Percentiles rank a stretch among this genome's conserved stretches.
Evolutionary conservation across 2,329 filamentous ascomycete species (phyloP).

Genomic region (Neoascochyta sp.): DNA sequence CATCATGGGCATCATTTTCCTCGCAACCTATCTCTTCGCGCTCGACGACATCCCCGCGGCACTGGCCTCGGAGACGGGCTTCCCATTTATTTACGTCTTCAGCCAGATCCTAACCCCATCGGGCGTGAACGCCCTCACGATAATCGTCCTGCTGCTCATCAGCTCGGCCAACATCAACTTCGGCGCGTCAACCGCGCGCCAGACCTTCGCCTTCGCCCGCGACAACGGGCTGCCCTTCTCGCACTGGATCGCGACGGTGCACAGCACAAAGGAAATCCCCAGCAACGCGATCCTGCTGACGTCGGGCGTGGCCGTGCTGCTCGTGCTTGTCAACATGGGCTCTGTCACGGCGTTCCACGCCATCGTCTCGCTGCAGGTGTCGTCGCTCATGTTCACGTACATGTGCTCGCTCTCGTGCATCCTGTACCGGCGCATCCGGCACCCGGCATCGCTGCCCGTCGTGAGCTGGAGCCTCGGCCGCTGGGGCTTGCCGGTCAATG

Average conservation of each 20-base stretch:
- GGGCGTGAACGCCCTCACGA: slow-evolving; percentile 20
- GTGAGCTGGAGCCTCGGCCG: slow-evolving; percentile 38
- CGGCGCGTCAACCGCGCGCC: slow-evolving; percentile 22
- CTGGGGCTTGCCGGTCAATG: slow-evolving; percentile 35
- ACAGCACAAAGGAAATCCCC: slow-evolving; percentile 23
- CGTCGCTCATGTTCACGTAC: slow-evolving; percentile 25
- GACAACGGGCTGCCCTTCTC: slow-evolving; percentile 18
- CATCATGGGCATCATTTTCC: slow-evolving; percentile 26
- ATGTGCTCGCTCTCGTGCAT: slow-evolving; percentile 24
- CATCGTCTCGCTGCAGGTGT: slow-evolving; percentile 31
- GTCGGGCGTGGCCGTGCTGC: slow-evolving; percentile 13
- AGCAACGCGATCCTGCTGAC: slow-evolving; percentile 35
- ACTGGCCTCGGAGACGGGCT: slow-evolving; percentile 29
- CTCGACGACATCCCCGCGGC: slow-evolving; percentile 27
- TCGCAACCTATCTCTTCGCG: slow-evolving; percentile 40
- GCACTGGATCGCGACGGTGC: slow-evolving; percentile 12
- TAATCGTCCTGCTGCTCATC: slow-evolving; percentile 19
- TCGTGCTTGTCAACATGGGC: slow-evolving; percentile 43
- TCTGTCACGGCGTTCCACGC: slow-evolving; percentile 39
- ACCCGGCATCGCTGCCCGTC: slow-evolving; percentile 11
- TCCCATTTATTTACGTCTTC: slow-evolving; percentile 39
- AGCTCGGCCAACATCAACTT: slow-evolving; percentile 22
- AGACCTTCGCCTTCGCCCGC: slow-evolving; percentile 23
- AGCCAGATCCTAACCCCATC: slow-evolving; percentile 15
- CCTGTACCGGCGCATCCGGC: slow-evolving; percentile 11